Evolutionary conservation across 164 flowering plant species (phyloP), one percentile per base, ranked within the genome.

Genomic region (Berberis thunbergii): DNA sequence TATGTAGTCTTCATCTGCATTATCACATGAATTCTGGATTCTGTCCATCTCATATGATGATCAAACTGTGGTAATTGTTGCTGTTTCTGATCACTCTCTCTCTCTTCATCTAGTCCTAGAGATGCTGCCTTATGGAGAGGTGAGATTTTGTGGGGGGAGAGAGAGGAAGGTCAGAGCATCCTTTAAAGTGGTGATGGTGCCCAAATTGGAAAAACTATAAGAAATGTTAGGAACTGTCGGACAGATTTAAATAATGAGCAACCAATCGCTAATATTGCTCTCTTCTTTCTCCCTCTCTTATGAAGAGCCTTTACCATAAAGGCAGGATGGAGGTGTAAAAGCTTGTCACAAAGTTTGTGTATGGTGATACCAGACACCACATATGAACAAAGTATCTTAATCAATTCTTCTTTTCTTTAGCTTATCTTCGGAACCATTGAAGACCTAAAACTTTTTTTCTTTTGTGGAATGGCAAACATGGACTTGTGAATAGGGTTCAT

Each of bases 1-100:
- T 46, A 87, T 87, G 84, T 82, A 90, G 40, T 87, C 94, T 50
- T 87, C 97, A 43, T 90, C 92, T 66, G 61, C 75, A 61, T 67
- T 65, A 6, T 82, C 86, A 71, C 52, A 69, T 12, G 69, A 45
- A 43, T n/a, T 4, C 39, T 59, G 41, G 49, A 70, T 63, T 54
- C 43, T 59, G 12, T 65, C 79, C 85, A 81, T 81, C 54, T 52
- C 50, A 6, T 48, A 11, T 48, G 39, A 26, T 26, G 50, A 48
- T 48, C 50, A 48, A 48, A 48, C 50, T 6, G 3, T 48, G 50
- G 2, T 48, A 11, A 48, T 48, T 6, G 10, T 8, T 3, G 12
- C 7, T 26, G 45, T 41, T 64, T 7, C 8, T 49, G 49, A 1
- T 8, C 8, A 44, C 26, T 41, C 56, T 57, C 4, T 6, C 12